These are phyloP conservation scores for Exophiala sp. DNA, from an alignment of 2,329 filamentous ascomycete genomes.

Conservation along the genomic window DNA sequence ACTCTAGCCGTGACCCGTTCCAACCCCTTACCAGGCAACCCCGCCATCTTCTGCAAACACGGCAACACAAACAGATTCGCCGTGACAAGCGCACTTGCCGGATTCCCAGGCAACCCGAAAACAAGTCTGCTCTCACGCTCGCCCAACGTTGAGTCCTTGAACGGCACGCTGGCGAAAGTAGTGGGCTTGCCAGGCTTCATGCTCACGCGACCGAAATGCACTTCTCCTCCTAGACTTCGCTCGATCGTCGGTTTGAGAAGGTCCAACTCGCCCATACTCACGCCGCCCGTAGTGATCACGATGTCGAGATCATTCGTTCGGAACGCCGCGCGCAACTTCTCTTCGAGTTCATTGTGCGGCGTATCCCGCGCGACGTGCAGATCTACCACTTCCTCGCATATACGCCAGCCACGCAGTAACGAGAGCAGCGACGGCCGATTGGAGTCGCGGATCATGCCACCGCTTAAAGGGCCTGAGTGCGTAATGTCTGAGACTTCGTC, in stretches of 20 bases:
- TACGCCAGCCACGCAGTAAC: slow-evolving; percentile 70
- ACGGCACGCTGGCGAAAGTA: slow-evolving; percentile 85
- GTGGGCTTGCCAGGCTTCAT: slow-evolving; percentile 99
- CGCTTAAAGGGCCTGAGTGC: slow-evolving; percentile 55
- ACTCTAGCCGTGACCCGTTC: slow-evolving; percentile 69
- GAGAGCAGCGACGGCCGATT: slow-evolving; percentile 86
- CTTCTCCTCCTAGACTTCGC: slow-evolving; percentile 79
- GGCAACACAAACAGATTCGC: slow-evolving; percentile 93
- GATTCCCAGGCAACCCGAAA: slow-evolving; percentile 91
- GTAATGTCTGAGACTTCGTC: slow-evolving; percentile 84
- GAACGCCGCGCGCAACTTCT: slow-evolving; percentile 70
- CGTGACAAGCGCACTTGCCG: slow-evolving; percentile 86
- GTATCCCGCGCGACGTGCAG: slow-evolving; percentile 68
- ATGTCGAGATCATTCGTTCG: slow-evolving; percentile 63
- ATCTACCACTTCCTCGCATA: slow-evolving; percentile 64
- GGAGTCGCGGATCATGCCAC: slow-evolving; percentile 88
- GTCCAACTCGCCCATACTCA: slow-evolving; percentile 97
- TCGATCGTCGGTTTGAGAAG: slow-evolving; percentile 95
- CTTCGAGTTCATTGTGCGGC: slow-evolving; percentile 68
- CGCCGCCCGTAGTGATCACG: slow-evolving; percentile 87
- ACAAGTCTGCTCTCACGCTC: slow-evolving; percentile 61
- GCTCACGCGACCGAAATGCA: slow-evolving; percentile 90
- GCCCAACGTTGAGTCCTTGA: slow-evolving; percentile 42
- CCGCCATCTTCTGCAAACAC: slow-evolving; percentile 72
- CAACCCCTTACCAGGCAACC: slow-evolving; percentile 60